phyloP scores from a whole-genome alignment of 768 basidiomycete species.

The Phlegmacium glaucopus region DNA sequence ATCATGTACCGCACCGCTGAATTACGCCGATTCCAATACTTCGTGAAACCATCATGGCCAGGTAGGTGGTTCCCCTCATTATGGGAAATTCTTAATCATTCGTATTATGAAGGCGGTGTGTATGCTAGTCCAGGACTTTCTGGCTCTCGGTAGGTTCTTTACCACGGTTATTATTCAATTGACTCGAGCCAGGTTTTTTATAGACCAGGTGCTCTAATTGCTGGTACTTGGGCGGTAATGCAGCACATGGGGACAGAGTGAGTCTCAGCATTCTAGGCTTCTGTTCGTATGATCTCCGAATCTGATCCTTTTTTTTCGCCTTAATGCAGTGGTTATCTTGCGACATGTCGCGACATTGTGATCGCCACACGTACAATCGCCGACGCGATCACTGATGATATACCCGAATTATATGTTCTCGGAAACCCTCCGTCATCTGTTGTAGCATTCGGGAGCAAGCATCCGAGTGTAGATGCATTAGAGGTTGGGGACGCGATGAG shows the following conservation, averaged over 20 bases:
- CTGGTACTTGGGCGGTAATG: constrained; percentile 96
- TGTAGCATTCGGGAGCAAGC: constrained; percentile 78
- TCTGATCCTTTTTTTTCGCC: constrained; percentile 3
- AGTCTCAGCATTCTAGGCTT: constrained; percentile 25
- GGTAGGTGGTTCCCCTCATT: constrained; percentile 38
- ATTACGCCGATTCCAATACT: constrained; percentile 82
- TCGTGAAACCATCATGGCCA: constrained; percentile 76
- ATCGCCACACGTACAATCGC: constrained; percentile 68
- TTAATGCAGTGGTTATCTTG: constrained; percentile 71
- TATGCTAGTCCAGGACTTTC: constrained; percentile 90
- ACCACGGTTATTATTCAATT: neutral
- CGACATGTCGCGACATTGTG: constrained; percentile 83
- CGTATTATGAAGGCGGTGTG: constrained; percentile 60
- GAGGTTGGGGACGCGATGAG: constrained; percentile 91
- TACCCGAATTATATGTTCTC: constrained; percentile 84
- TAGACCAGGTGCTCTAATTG: constrained; percentile 89
- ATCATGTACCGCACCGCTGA: constrained; percentile 88
- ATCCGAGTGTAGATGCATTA: constrained; percentile 64
- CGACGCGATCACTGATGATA: constrained; percentile 56
- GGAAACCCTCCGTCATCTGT: constrained; percentile 90
- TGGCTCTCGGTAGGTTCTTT: constrained; percentile 69
- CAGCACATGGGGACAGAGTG: constrained; percentile 88
- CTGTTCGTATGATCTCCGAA: neutral
- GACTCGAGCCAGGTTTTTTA: neutral
- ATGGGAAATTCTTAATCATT: neutral